Conservation (phyloP, 148 eudicot genomes). For the Persicaria maculosa region DNA sequence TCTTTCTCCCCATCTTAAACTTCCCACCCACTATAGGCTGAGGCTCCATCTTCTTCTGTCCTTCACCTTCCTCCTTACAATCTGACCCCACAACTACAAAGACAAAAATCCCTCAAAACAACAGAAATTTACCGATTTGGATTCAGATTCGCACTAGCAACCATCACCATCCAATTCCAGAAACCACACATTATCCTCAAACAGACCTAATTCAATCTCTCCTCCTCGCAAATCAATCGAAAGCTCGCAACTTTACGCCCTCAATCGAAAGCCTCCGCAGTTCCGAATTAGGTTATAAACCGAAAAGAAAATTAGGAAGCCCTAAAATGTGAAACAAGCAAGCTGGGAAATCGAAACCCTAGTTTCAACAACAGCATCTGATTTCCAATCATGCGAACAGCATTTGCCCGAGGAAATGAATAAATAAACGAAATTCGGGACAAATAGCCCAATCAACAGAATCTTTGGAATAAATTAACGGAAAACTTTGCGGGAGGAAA, state of each 20-base stretch:
- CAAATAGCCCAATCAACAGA: background rate
- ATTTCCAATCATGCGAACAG: conserved; percentile 18
- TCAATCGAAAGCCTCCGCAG: background rate
- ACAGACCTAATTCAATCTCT: background rate
- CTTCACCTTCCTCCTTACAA: background rate
- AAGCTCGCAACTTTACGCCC: background rate
- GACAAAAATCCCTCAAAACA: background rate
- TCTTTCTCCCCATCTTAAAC: conserved; percentile 74
- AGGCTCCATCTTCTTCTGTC: conserved; percentile 41
- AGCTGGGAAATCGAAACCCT: conserved; percentile 22
- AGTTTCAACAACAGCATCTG: conserved; percentile 13
- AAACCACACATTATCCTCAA: background rate
- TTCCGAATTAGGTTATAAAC: too few species aligned
- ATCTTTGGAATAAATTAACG: background rate
- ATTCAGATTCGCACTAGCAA: background rate
- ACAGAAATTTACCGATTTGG: background rate
- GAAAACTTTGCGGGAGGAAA: background rate
- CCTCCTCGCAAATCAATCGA: background rate
- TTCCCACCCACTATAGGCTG: conserved; percentile 62
- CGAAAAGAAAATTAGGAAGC: conserved; percentile 12
- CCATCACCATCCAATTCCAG: background rate
- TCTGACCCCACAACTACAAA: background rate
- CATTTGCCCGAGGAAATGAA: background rate
- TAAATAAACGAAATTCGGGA: background rate
- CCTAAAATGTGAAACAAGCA: conserved; percentile 16